Conservation (phyloP, 306 rosid genomes). For the Vachellia pachyceras region DNA sequence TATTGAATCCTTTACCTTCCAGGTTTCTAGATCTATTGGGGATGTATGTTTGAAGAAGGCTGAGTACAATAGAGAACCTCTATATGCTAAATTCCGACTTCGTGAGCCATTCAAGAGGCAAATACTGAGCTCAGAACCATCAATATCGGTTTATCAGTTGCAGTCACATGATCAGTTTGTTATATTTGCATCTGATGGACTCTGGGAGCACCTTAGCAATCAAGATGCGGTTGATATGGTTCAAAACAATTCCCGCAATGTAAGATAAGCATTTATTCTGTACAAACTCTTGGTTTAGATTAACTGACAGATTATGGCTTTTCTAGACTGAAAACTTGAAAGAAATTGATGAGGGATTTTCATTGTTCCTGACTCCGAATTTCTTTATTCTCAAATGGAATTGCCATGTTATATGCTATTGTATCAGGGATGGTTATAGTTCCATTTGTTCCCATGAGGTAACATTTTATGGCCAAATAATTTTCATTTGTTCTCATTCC, state of each 20-base stretch:
- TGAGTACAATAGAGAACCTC: slow-evolving; percentile 76
- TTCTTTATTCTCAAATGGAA: slow-evolving; percentile 13
- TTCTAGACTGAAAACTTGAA: not conserved
- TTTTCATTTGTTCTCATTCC: not conserved
- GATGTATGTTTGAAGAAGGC: slow-evolving; percentile 71
- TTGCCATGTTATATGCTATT: not conserved
- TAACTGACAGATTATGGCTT: not conserved
- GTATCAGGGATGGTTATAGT: not conserved
- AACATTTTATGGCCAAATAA: not conserved
- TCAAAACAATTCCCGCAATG: slow-evolving; percentile 65
- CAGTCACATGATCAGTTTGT: slow-evolving; percentile 66
- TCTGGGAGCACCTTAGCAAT: slow-evolving; percentile 80
- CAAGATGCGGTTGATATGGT: slow-evolving; percentile 78
- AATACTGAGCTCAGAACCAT: slow-evolving; percentile 67
- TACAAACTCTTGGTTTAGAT: slow-evolving; percentile 7
- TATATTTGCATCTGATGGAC: slow-evolving; percentile 83
- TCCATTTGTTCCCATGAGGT: not conserved
- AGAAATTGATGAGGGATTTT: not conserved
- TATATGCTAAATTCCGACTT: slow-evolving; percentile 67
- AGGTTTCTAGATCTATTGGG: slow-evolving; percentile 77
- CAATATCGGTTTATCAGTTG: slow-evolving; percentile 58
- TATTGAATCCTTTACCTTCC: slow-evolving; percentile 33
- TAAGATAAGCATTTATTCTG: slow-evolving; percentile 43
- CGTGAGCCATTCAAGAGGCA: slow-evolving; percentile 66
- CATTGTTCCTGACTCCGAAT: not conserved